Conservation (phyloP, 225 moss, liverwort and hornwort genomes). For the Bryoerythrophyllum caledonicum region DNA sequence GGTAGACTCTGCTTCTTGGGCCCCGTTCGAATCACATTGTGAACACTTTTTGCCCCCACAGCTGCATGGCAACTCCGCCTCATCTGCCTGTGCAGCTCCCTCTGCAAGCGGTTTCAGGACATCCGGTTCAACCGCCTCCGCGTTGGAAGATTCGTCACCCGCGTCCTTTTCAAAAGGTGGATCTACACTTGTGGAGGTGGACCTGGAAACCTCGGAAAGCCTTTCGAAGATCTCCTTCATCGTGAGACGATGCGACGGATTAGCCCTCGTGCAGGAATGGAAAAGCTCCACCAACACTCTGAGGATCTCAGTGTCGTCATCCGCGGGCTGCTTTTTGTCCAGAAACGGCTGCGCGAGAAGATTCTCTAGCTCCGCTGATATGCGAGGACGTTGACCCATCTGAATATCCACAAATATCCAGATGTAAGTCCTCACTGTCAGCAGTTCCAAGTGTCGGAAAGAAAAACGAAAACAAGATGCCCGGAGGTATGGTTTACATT, state of each 20-base stretch:
- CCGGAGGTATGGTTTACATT: neutral
- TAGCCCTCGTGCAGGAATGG: conserved; percentile 77
- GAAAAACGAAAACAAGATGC: neutral
- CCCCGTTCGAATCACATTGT: conserved; percentile 34
- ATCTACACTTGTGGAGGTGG: conserved; percentile 50
- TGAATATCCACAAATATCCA: conserved; percentile 36
- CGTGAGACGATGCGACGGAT: conserved; percentile 72
- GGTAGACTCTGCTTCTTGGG: conserved; percentile 23
- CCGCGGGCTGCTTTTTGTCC: conserved; percentile 33
- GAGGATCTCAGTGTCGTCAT: conserved; percentile 59
- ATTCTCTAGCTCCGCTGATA: conserved; percentile 69
- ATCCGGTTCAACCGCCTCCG: conserved; percentile 41
- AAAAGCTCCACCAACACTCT: conserved; percentile 75
- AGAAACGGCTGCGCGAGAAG: conserved; percentile 47
- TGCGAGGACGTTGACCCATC: conserved; percentile 87
- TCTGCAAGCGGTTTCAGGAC: conserved; percentile 44
- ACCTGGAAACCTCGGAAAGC: conserved; percentile 53
- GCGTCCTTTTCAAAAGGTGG: conserved; percentile 42
- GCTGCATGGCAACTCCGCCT: conserved; percentile 45
- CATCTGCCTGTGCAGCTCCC: conserved; percentile 17
- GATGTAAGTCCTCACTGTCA: conserved; percentile 6
- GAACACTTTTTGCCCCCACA: conserved; percentile 46
- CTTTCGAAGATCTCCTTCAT: conserved; percentile 64
- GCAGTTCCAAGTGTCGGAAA: neutral
- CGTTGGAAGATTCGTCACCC: conserved; percentile 37